Evolutionary conservation across 352 stramenopile species (phyloP).

Genomic region (Vaucheria bursata): DNA sequence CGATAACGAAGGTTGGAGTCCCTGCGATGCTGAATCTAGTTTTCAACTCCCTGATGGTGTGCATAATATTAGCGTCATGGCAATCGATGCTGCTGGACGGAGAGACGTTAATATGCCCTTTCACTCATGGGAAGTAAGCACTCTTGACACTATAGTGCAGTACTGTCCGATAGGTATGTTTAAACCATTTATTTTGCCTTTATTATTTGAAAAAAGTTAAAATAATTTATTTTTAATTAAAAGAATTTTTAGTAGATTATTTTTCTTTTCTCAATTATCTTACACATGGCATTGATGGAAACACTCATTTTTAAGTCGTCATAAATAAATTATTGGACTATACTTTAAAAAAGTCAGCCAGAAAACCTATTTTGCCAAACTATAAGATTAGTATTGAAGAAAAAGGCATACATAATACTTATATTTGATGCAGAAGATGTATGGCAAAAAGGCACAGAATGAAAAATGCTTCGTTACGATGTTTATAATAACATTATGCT

Average conservation of each 20-base stretch:
- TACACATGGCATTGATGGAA: background rate
- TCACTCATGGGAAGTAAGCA: slow-evolving; percentile 34
- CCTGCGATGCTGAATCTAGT: slow-evolving; percentile 17
- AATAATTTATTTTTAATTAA: no score
- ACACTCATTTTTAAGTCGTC: background rate
- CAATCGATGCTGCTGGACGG: slow-evolving; percentile 26
- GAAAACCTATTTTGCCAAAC: no score
- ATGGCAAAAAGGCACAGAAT: no score
- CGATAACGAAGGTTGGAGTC: slow-evolving; percentile 25
- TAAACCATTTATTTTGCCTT: background rate
- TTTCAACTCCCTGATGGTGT: slow-evolving; percentile 26
- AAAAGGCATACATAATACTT: no score
- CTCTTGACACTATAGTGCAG: slow-evolving; percentile 34
- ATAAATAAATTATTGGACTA: background rate
- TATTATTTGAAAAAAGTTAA: background rate
- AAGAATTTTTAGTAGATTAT: no score
- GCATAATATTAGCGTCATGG: slow-evolving; percentile 22
- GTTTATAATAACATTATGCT: no score
- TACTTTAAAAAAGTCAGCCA: background rate
- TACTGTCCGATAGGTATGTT: slow-evolving; percentile 27
- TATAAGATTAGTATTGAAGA: no score
- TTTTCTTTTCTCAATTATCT: no score
- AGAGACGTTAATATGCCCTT: slow-evolving; percentile 1
- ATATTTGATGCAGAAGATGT: no score
- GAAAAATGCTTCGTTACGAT: no score